A percentile compares a stretch with the other conserved stretches of the same genome.
These are phyloP conservation scores for Juglanconis juglandina DNA, from an alignment of 2,329 filamentous ascomycete genomes.

Conservation along the genomic window DNA sequence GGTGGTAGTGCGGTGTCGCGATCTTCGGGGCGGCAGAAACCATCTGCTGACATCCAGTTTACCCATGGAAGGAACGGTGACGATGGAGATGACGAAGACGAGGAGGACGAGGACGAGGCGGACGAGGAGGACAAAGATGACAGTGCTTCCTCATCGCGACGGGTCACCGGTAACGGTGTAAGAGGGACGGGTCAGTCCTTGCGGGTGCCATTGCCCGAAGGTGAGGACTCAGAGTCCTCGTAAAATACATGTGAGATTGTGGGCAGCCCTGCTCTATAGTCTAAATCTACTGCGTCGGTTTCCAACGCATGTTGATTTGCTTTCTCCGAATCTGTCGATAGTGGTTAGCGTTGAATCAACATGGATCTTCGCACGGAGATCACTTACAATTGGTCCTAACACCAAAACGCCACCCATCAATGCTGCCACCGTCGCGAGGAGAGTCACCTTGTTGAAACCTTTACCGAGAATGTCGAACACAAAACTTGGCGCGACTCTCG, in stretches of 20 bases:
- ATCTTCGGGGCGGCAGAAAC: neutral
- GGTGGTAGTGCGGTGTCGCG: neutral
- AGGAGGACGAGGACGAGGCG: neutral
- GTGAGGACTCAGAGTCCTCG: neutral
- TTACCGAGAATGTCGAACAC: constrained; percentile 91
- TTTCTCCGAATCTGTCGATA: constrained; percentile 54
- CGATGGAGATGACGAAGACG: neutral
- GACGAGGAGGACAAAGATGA: neutral
- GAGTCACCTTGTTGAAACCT: constrained; percentile 85
- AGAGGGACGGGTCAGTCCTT: neutral
- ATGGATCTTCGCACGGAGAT: neutral
- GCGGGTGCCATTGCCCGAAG: neutral
- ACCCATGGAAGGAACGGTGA: neutral
- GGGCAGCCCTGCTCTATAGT: neutral
- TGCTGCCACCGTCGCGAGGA: constrained; percentile 79
- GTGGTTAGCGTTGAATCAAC: constrained; percentile 30
- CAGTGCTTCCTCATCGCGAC: neutral
- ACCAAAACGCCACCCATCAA: constrained; percentile 72
- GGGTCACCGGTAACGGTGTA: neutral
- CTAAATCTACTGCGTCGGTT: constrained; percentile 29
- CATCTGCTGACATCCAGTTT: neutral
- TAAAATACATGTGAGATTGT: neutral
- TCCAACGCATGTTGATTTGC: constrained; percentile 66
- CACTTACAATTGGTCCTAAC: constrained; percentile 79
- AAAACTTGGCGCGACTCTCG: constrained; percentile 79